These are phyloP conservation scores for Cryptococcus sp. DNA, from an alignment of 1,284 basidiomycete genomes.

Conservation along the genomic window DNA sequence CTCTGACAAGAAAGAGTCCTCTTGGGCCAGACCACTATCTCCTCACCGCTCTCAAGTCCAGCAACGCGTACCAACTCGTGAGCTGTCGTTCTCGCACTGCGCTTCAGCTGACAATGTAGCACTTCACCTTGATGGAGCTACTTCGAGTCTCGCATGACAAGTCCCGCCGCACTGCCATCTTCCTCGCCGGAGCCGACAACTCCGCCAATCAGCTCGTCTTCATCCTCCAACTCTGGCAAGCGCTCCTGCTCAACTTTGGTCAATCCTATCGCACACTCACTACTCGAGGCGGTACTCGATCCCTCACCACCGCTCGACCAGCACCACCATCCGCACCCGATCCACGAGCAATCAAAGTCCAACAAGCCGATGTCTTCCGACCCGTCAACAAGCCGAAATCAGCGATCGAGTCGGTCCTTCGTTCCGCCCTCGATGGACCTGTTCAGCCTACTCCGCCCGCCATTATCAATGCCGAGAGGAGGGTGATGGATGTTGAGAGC, in stretches of 20 bases:
- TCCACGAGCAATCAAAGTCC: constrained; percentile 24
- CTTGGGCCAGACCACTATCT: constrained; percentile 33
- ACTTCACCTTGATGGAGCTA: constrained; percentile 43
- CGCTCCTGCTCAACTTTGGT: constrained; percentile 32
- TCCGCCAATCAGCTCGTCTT: constrained; percentile 24
- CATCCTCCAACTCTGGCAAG: constrained; percentile 27
- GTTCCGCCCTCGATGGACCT: constrained; percentile 30
- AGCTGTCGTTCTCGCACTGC: constrained; percentile 4
- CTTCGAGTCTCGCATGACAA: constrained; percentile 27
- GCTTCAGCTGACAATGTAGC: constrained; percentile 13
- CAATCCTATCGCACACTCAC: constrained; percentile 17
- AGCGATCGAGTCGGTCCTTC: constrained; percentile 11
- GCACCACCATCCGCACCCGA: constrained; percentile 15
- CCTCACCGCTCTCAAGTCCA: constrained; percentile 28
- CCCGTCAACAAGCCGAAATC: constrained; percentile 25
- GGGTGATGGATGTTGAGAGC: constrained; percentile 12
- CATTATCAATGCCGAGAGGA: constrained; percentile 9
- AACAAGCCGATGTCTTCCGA: constrained; percentile 36
- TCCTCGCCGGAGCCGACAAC: constrained; percentile 26
- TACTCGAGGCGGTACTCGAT: constrained; percentile 12
- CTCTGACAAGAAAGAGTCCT: constrained; percentile 31
- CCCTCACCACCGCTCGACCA: constrained; percentile 5
- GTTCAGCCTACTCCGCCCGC: constrained; percentile 19
- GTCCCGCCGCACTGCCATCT: constrained; percentile 27
- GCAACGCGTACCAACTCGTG: constrained; percentile 31